These are phyloP conservation scores for Aspergillus affinis DNA, from an alignment of 495 filamentous ascomycete species.

Conservation along the genomic window DNA sequence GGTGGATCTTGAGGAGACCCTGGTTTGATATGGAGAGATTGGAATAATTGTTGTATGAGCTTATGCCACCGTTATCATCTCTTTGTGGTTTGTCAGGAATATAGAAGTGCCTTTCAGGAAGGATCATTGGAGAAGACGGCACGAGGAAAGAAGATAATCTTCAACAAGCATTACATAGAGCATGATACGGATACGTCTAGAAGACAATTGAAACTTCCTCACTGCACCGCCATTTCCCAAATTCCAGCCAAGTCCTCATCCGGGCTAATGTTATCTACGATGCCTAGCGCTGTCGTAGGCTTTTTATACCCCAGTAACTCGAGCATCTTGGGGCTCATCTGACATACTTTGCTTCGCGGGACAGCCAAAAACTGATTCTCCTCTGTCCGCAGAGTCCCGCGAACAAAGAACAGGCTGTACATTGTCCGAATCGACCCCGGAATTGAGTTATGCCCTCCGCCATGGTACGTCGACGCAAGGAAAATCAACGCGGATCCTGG, in stretches of 20 bases:
- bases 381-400: conserved; percentile 31
- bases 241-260: conserved; percentile 18
- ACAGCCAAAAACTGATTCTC: conserved; percentile 40
- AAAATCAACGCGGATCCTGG: conserved; percentile 35
- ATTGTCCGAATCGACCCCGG: conserved; percentile 24
- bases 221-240: conserved; percentile 13
- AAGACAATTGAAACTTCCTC: neutral
- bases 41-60: too few species aligned
- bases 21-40: too few species aligned
- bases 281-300: conserved; percentile 19
- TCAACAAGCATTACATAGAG: too few species aligned
- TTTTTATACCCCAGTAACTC: conserved; percentile 19
- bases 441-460: conserved; percentile 31
- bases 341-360: conserved; percentile 29
- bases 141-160: too few species aligned
- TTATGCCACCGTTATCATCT: too few species aligned
- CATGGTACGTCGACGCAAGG: conserved; percentile 28
- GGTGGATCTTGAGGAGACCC: too few species aligned
- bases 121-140: too few species aligned
- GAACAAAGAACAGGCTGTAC: conserved; percentile 31
- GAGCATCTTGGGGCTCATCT: conserved; percentile 27
- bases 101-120: too few species aligned
- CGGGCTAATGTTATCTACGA: conserved; percentile 18
- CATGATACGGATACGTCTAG: too few species aligned
- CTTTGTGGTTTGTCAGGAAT: too few species aligned